Conservation (phyloP, 495 filamentous ascomycete species). For the Podospora australis region DNA sequence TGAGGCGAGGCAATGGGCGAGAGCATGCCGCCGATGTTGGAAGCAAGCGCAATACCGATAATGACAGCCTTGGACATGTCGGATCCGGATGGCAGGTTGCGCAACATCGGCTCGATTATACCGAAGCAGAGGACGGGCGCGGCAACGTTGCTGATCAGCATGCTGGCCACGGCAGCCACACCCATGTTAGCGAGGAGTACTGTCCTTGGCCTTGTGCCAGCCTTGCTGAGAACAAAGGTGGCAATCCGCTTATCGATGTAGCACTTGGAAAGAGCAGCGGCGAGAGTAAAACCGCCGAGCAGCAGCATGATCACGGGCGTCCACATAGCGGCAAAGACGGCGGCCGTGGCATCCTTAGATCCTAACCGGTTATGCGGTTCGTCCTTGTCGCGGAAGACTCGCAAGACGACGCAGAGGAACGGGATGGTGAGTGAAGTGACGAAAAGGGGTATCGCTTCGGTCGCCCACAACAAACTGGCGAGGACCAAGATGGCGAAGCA, state of each 20-base stretch:
- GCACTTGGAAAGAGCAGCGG: slow-evolving; percentile 92
- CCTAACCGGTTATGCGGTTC: slow-evolving; percentile 62
- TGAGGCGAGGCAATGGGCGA: slow-evolving; percentile 96
- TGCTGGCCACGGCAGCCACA: slow-evolving; percentile 92
- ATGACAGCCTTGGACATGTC: slow-evolving; percentile 92
- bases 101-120: slow-evolving; percentile 92
- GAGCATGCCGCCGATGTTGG: slow-evolving; percentile 92
- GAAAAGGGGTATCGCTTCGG: slow-evolving; percentile 96
- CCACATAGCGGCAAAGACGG: slow-evolving; percentile 95
- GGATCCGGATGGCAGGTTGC: slow-evolving; percentile 84
- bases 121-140: slow-evolving; percentile 98
- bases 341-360: slow-evolving; percentile 67
- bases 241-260: slow-evolving; percentile 96
- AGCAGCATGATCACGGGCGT: slow-evolving; percentile 98
- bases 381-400: slow-evolving; percentile 71
- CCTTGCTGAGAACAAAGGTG: slow-evolving; percentile 94
- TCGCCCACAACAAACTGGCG: slow-evolving; percentile 93
- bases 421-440: slow-evolving; percentile 92
- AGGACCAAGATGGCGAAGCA: slow-evolving; percentile 91
- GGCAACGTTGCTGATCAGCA: slow-evolving; percentile 99
- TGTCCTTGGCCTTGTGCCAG: slow-evolving; percentile 78
- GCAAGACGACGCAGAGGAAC: slow-evolving; percentile 82
- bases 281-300: slow-evolving; percentile 92
- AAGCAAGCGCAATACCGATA: slow-evolving; percentile 89
- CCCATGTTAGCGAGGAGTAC: slow-evolving; percentile 97